Base-by-base conservation (phyloP, 768 basidiomycete species). In the Auriculariales sp. region DNA sequence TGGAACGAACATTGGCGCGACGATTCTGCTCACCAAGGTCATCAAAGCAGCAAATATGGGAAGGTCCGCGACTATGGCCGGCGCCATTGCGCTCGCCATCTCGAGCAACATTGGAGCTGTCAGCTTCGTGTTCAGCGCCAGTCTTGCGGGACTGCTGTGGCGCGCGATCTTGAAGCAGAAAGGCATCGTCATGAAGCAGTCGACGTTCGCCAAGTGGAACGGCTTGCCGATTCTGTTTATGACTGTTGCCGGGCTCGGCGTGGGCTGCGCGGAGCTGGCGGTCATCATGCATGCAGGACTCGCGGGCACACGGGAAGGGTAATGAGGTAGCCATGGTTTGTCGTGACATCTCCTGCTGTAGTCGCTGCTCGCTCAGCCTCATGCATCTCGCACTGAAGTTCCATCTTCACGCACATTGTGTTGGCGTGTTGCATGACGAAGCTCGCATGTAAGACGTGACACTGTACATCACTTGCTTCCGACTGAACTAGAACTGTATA, bases 61-160 rank as follows among this genome's bases (percentile, higher is more conserved):
- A 66, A 11, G 67, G 64, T 51, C 61, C 51, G 66, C 57, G 42
- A 53, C 62, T n/a, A 71, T 75, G 15, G 79, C 75, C 1, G 82
- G 79, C 1, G 75, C 89, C 0, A 58, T 69, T 22, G 59, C 70
- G 5, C 73, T 95, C 11, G 92, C 91, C 5, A 72, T 95, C 0
- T 83, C 85, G 2, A 83, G 79, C 49, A 95, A 95, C 63, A 82
- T 89, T 29, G 93, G 93, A 11, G 93, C 93, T 1, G 83, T 93
- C 55, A 84, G 81, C 53, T 82, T 87, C 60, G 86, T 88, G 7
- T 93, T 92, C 59, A 82, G 83, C 4, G 88, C 87, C 1, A 88
- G 84, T 49, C 74, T 95, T 14, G 91, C 90, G 0, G 92, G 92
- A 0, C 66, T 98, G 35, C 69, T 95, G 14, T 97, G 93, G 92